Evolutionary conservation across 1,284 basidiomycete genomes (phyloP).

Genomic region (Fomitopsis pinicola): DNA sequence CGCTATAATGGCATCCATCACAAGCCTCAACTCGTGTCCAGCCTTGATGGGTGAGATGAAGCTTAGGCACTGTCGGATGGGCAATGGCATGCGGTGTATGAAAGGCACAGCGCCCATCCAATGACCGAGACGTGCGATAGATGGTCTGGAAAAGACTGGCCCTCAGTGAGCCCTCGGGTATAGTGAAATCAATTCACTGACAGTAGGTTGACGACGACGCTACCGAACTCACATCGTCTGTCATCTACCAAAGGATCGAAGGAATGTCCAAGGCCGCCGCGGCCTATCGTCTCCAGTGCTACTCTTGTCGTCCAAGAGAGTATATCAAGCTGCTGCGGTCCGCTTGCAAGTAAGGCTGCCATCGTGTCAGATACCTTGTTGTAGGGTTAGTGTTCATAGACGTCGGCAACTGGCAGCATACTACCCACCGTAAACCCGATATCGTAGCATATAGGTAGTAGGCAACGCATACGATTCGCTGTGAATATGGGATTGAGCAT

Average conservation of each 20-base stretch:
- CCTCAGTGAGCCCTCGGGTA: too few species aligned
- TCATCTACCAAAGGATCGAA: constrained; percentile 17
- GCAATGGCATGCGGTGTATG: neutral
- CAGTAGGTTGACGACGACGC: constrained; percentile 16
- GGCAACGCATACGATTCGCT: constrained; percentile 9
- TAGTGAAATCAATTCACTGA: neutral
- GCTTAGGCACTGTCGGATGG: neutral
- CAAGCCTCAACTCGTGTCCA: neutral
- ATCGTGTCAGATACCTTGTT: constrained; percentile 13
- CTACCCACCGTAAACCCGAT: constrained; percentile 7
- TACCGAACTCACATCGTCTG: constrained; percentile 10
- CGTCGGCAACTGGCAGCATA: neutral
- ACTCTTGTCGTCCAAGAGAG: constrained; percentile 20
- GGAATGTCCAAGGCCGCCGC: constrained; percentile 24
- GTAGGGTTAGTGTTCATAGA: neutral
- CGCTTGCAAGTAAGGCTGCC: neutral
- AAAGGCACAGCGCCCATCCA: neutral
- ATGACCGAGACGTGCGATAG: neutral
- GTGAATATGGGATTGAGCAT: constrained; percentile 15
- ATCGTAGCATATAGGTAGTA: constrained; percentile 10
- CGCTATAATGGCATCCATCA: neutral
- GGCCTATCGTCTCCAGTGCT: constrained; percentile 24
- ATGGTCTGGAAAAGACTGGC: neutral
- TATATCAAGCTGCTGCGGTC: constrained; percentile 16
- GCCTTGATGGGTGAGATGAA: neutral